phyloP scores from a whole-genome alignment of 2,329 filamentous ascomycete species.

The Colletotrichum musae region DNA sequence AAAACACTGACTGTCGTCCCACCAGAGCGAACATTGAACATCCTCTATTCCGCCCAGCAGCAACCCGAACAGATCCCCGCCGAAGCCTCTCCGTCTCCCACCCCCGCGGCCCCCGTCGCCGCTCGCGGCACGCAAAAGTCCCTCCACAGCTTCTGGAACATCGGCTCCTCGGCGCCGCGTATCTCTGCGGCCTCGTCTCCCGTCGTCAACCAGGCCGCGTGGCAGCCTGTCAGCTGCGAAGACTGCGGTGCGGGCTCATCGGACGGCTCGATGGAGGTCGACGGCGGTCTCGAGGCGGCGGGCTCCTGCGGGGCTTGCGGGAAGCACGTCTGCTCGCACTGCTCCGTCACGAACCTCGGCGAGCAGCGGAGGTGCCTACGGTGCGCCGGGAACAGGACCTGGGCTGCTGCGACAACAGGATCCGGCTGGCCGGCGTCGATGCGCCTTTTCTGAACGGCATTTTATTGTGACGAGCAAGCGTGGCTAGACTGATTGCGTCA shows the following conservation, averaged over 20 bases:
- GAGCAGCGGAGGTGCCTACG: constrained; percentile 66
- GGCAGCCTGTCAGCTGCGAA: constrained; percentile 61
- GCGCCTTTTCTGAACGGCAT: not conserved
- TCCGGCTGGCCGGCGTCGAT: not conserved
- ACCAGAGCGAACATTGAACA: constrained; percentile 69
- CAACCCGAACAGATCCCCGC: constrained; percentile 42
- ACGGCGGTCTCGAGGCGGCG: constrained; percentile 47
- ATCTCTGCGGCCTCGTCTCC: constrained; percentile 46
- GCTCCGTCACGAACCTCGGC: constrained; percentile 71
- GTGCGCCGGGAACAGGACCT: constrained; percentile 61
- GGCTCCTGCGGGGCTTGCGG: constrained; percentile 64
- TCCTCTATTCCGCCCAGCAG: constrained; percentile 71
- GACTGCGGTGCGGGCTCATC: constrained; percentile 61
- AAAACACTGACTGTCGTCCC: constrained; percentile 3
- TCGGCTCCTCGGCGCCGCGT: constrained; percentile 57
- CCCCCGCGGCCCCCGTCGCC: constrained; percentile 24
- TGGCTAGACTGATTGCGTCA: not conserved
- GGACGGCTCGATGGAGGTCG: constrained; percentile 54
- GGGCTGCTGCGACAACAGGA: constrained; percentile 32
- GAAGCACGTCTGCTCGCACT: constrained; percentile 71
- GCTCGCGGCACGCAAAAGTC: constrained; percentile 59
- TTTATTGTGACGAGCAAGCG: not conserved
- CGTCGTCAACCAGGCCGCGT: constrained; percentile 74
- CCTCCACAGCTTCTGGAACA: constrained; percentile 74
- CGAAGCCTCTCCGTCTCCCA: constrained; percentile 40